Conservation (phyloP, 2,329 filamentous ascomycete genomes). For the Ascochyta clinopodiicola region DNA sequence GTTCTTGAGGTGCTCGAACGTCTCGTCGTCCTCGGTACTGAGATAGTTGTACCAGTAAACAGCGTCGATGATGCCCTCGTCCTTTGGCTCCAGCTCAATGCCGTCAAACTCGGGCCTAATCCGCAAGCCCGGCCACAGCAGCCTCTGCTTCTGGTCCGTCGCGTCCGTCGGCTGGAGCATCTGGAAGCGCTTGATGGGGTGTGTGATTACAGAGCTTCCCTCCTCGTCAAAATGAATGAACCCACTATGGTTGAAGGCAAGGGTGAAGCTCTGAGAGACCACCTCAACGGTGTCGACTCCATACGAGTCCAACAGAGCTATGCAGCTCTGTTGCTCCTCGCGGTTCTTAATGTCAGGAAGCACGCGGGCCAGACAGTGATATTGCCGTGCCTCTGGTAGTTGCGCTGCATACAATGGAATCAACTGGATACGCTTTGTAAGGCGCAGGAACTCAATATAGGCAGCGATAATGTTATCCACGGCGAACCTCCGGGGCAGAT, state of each 20-base stretch:
- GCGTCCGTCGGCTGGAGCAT: constrained; percentile 57
- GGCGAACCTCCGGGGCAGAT: constrained; percentile 38
- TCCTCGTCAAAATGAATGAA: constrained; percentile 34
- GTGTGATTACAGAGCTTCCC: constrained; percentile 27
- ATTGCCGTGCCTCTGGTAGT: constrained; percentile 68
- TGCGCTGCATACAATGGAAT: constrained; percentile 90
- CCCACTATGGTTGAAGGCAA: constrained; percentile 40
- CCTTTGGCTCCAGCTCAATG: constrained; percentile 60
- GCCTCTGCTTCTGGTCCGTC: constrained; percentile 50
- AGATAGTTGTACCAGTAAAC: constrained; percentile 85
- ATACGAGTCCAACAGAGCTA: constrained; percentile 77
- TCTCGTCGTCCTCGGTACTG: constrained; percentile 63
- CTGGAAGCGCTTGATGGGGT: constrained; percentile 43
- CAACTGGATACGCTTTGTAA: constrained; percentile 74
- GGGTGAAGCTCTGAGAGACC: constrained; percentile 70
- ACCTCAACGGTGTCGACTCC: constrained; percentile 76
- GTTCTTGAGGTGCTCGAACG: constrained; percentile 71
- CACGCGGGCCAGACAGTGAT: constrained; percentile 76
- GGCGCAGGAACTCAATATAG: constrained; percentile 81
- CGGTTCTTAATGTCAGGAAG: constrained; percentile 74
- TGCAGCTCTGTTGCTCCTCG: constrained; percentile 69
- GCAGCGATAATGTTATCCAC: constrained; percentile 79
- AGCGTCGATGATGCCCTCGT: constrained; percentile 78
- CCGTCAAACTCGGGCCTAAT: constrained; percentile 73
- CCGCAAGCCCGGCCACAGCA: constrained; percentile 63